phyloP scores from a whole-genome alignment of 768 basidiomycete genomes.

The Pleurotus pulmonarius region DNA sequence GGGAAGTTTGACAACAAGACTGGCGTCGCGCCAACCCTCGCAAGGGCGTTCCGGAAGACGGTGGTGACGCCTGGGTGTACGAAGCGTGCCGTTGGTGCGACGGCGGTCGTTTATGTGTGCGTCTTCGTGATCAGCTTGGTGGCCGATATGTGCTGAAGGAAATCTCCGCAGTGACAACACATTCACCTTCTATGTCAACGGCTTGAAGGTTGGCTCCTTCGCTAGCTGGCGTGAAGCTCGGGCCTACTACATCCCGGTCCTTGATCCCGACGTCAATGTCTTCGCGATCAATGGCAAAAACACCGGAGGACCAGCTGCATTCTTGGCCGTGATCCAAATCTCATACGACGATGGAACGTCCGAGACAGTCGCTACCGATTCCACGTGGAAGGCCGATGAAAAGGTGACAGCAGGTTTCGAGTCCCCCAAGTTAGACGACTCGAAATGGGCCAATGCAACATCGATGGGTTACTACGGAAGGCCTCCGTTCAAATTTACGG shows the following conservation, averaged over 20 bases:
- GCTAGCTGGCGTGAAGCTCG: slow-evolving; percentile 14
- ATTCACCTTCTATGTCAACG: slow-evolving; percentile 12
- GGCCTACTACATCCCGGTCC: slow-evolving; percentile 24
- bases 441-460: slow-evolving; percentile 23
- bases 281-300: slow-evolving; percentile 26
- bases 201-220: not conserved
- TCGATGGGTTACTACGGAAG: not conserved
- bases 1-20: not conserved
- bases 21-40: not conserved
- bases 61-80: not conserved
- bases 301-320: slow-evolving; percentile 20
- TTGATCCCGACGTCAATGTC: slow-evolving; percentile 22
- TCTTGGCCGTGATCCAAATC: slow-evolving; percentile 25
- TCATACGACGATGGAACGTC: slow-evolving; percentile 26
- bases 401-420: slow-evolving; percentile 24
- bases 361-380: slow-evolving; percentile 25
- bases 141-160: not conserved
- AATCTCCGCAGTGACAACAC: slow-evolving; percentile 21
- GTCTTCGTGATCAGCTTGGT: no score
- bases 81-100: not conserved
- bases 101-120: not conserved
- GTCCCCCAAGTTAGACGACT: slow-evolving; percentile 25
- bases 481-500: not conserved
- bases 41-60: not conserved
- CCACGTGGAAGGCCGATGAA: slow-evolving; percentile 20